phyloP scores from a whole-genome alignment of 192 early-diverging fungal genomes.

The Gryganskiella cystojenkinii region DNA sequence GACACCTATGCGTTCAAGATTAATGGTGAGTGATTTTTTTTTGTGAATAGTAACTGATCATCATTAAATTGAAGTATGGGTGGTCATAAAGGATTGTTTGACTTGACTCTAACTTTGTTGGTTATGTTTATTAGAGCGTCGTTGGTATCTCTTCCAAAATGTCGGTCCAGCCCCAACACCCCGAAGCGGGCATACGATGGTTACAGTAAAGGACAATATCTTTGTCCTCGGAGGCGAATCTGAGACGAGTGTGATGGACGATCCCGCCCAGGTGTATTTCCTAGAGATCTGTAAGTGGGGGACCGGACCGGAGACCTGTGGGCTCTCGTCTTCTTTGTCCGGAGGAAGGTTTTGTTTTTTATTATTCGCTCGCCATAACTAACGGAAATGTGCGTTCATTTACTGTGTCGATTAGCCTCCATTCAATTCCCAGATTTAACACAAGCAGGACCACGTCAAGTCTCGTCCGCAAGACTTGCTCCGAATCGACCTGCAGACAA shows the following conservation, averaged over 20 bases:
- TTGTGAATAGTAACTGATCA: neutral
- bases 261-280: slow-evolving; percentile 40
- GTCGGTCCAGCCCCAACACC: slow-evolving; percentile 61
- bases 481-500: slow-evolving; percentile 14
- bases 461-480: slow-evolving; percentile 27
- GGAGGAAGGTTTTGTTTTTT: too few relatives aligned
- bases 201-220: slow-evolving; percentile 56
- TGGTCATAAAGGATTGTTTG: too few relatives aligned
- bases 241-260: slow-evolving; percentile 29
- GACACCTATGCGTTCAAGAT: slow-evolving; percentile 66
- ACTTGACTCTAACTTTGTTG: neutral
- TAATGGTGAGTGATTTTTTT: slow-evolving; percentile 40
- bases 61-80: too few relatives aligned
- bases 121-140: slow-evolving; percentile 45
- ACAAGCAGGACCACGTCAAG: slow-evolving; percentile 23
- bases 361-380: neutral
- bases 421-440: slow-evolving; percentile 29
- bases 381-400: too few relatives aligned
- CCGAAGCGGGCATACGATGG: slow-evolving; percentile 56
- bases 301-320: too few relatives aligned
- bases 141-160: slow-evolving; percentile 69
- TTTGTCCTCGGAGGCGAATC: slow-evolving; percentile 65
- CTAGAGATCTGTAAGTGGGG: slow-evolving; percentile 31
- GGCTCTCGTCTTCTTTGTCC: too few relatives aligned
- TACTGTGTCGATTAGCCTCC: too few relatives aligned